Base-by-base conservation (phyloP, 345 rosid genomes). In the Odontarrhena argentea region DNA sequence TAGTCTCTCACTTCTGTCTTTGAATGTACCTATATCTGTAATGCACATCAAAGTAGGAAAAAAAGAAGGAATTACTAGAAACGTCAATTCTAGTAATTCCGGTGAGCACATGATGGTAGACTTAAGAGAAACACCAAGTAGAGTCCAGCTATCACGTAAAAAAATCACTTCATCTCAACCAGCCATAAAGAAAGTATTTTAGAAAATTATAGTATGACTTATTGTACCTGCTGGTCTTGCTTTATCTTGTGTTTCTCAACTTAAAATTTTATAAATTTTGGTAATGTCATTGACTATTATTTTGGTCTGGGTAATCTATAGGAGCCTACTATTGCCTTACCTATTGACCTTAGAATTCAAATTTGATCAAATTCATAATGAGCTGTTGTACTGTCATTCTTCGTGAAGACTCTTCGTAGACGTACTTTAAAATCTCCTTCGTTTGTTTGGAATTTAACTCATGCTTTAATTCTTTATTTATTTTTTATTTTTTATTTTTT, bases 31-130 rank as follows among this genome's bases (percentile, higher is more conserved):
- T 48, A 63, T 48, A 63, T 51, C 11, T 63, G 53, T 22, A 40
- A 53, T 45, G 37, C 76, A 36, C 55, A 66, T 52, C 36, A 2
- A 51, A 44, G 44, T 58, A 73, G 71, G 55, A 73, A 30, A 56
- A 51, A 10, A 59, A 8, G 7, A 32, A 32, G 36, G 48, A 14
- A 49, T 6, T 58, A 18, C 7, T 49, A 69, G 52, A 60, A 42
- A 34, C 45, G 22, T 40, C 14, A 26, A 5, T 36, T 22, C 14
- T 26, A 34, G 7, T 40, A 30, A 8, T 45, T 12, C 26, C 37
- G 56, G 30, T 28, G 32, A 15, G 13, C 34, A 58, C 57, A 58
- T 68, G 51, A 13, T 48, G 40, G 9, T 52, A 55, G 36, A 46
- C 48, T 56, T 24, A 9, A 36, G 54, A 55, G 8, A 43, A 46